Evolutionary conservation across 2,329 filamentous ascomycete species (phyloP), one percentile per base, ranked within the genome.

Genomic region (Aureobasidium vineae): DNA sequence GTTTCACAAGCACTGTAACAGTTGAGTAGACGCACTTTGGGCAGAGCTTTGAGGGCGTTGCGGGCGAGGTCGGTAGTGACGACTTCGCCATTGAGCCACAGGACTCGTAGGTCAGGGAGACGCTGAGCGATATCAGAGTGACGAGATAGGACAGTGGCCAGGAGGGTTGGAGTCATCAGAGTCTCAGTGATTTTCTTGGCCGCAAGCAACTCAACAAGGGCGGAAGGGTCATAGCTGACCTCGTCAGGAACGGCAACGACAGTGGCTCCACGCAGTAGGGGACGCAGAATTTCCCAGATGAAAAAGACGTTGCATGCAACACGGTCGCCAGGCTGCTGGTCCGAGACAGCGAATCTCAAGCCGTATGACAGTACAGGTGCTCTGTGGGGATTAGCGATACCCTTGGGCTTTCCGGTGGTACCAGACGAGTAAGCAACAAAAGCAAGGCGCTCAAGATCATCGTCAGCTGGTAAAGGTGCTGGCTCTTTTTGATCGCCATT

Each of bases 261-360:
- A 0, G 90, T 91, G 2, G 90, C 90, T 71, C 90, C 90, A 65
- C 90, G 85, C 65, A 94, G 75, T 52, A 94, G 80, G 10, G 90
- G 90, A 5, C 90, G 88, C 65, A 94, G 76, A 66, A 93, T 92
- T 75, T 94, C 90, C 90, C 90, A 94, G 54, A 93, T 83, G 74
- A 94, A 94, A 76, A 93, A 94, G 67, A 93, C 90, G 80, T 93
- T 94, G 79, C 90, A 93, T n/a, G 90, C 90, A 13, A 93, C 90
- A 7, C 90, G 85, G 71, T 92, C 90, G 19, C 90, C 90, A 0
- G 87, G 88, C 21, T 83, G 77, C 2, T 91, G 79, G 74, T 93
- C 88, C 70, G 86, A 89, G 57, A 93, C 76, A 11, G 79, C 81
- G 72, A 93, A 93, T 75, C 90, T 82, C 69, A 91, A 76, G 71